These are phyloP conservation scores for Leccinum griseonigrum DNA, from an alignment of 1,284 basidiomycete genomes.

Conservation along the genomic window DNA sequence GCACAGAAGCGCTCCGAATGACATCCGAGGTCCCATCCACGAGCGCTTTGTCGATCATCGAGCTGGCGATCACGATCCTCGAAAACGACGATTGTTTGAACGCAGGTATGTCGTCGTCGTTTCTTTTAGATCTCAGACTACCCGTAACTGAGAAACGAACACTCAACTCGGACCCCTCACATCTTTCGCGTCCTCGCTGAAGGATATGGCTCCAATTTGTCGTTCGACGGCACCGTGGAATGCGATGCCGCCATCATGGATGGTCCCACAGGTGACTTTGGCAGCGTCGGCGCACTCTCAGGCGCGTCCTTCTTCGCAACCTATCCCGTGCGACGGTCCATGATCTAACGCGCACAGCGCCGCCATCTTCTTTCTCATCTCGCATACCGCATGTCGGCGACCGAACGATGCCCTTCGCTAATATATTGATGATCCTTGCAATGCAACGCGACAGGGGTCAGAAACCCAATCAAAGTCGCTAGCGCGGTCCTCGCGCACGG, in stretches of 20 bases:
- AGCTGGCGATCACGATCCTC: slow-evolving; percentile 50
- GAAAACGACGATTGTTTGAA: slow-evolving; percentile 65
- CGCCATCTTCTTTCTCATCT: too few species aligned
- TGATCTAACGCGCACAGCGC: slow-evolving; percentile 8
- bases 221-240: slow-evolving; percentile 64
- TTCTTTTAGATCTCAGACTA: neutral
- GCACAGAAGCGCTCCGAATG: slow-evolving; percentile 35
- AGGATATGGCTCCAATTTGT: slow-evolving; percentile 77
- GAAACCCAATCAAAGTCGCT: slow-evolving; percentile 65
- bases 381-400: neutral
- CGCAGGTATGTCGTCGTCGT: slow-evolving; percentile 47
- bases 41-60: slow-evolving; percentile 44
- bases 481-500: slow-evolving; percentile 53
- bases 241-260: slow-evolving; percentile 78
- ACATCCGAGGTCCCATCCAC: slow-evolving; percentile 13
- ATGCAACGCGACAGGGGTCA: slow-evolving; percentile 44
- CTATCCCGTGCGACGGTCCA: neutral
- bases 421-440: neutral
- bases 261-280: slow-evolving; percentile 50
- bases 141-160: neutral
- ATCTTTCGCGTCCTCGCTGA: neutral
- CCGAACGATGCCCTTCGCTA: neutral
- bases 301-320: slow-evolving; percentile 38
- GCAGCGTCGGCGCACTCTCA: slow-evolving; percentile 66
- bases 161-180: neutral